Conservation (phyloP, 352 stramenopile genomes). For the Phytophthora pistaciae region DNA sequence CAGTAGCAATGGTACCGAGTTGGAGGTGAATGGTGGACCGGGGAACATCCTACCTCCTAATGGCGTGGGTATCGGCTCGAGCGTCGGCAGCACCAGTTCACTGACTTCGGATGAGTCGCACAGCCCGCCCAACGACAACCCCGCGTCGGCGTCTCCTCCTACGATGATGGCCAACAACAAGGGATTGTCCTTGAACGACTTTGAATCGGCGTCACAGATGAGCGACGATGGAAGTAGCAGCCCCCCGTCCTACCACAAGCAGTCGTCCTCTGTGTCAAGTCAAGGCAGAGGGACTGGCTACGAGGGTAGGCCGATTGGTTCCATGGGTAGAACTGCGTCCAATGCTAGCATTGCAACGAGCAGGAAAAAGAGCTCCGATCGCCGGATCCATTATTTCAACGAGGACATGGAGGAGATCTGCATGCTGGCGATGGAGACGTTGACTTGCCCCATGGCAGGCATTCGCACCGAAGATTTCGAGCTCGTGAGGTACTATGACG, state of each 20-base stretch:
- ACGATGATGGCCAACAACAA: slow-evolving; percentile 36
- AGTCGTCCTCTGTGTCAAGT: slow-evolving; percentile 29
- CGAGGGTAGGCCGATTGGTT: slow-evolving; percentile 36
- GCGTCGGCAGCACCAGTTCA: slow-evolving; percentile 57
- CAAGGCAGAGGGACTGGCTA: slow-evolving; percentile 40
- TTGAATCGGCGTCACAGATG: slow-evolving; percentile 47
- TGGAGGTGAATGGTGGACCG: slow-evolving; percentile 30
- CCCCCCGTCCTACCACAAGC: slow-evolving; percentile 34
- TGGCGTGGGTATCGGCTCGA: slow-evolving; percentile 27
- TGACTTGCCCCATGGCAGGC: slow-evolving; percentile 87
- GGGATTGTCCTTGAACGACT: slow-evolving; percentile 58
- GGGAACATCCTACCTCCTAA: slow-evolving; percentile 16
- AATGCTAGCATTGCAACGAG: slow-evolving; percentile 42
- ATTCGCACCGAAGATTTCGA: slow-evolving; percentile 91
- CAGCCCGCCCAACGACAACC: slow-evolving; percentile 47
- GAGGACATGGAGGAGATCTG: slow-evolving; percentile 92
- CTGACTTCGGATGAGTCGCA: slow-evolving; percentile 61
- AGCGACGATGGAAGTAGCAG: slow-evolving; percentile 39
- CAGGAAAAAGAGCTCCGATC: slow-evolving; percentile 51
- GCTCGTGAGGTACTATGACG: slow-evolving; percentile 84
- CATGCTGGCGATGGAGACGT: slow-evolving; percentile 87
- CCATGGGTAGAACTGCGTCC: slow-evolving; percentile 44
- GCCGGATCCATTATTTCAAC: slow-evolving; percentile 89
- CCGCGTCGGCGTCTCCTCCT: slow-evolving; percentile 31
- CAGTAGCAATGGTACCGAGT: slow-evolving; percentile 42